phyloP scores from a whole-genome alignment of 2,329 filamentous ascomycete genomes.

The Fusarium acutatum region DNA sequence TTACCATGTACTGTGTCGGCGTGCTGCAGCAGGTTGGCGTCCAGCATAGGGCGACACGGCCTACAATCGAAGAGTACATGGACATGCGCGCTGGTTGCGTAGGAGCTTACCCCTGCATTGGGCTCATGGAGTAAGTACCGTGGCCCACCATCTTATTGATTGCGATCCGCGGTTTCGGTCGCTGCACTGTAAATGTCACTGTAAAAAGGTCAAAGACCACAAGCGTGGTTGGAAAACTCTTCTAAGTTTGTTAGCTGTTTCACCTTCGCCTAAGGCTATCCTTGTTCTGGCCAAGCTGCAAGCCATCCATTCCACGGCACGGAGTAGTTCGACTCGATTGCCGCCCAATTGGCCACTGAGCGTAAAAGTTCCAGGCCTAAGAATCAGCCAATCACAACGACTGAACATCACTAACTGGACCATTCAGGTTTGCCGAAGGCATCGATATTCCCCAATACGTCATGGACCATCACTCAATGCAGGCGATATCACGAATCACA shows the following conservation, averaged over 20 bases:
- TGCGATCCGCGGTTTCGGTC: neutral
- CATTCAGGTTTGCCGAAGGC: constrained; percentile 11
- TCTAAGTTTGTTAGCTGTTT: neutral
- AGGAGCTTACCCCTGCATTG: constrained; percentile 18
- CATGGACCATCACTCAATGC: constrained; percentile 14
- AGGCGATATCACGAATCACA: constrained; percentile 19
- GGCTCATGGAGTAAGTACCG: constrained; percentile 22
- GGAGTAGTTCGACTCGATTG: neutral
- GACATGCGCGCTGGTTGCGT: constrained; percentile 24
- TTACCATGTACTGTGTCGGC: constrained; percentile 20
- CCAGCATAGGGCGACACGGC: neutral
- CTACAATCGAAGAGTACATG: constrained; percentile 15
- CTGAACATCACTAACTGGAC: neutral
- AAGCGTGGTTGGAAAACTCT: neutral
- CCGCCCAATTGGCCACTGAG: neutral
- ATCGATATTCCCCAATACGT: constrained; percentile 21
- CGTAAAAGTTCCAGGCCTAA: neutral
- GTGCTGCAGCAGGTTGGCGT: constrained; percentile 19
- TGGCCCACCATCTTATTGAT: neutral
- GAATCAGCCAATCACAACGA: neutral
- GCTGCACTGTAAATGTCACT: neutral
- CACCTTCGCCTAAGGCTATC: neutral
- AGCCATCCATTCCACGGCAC: neutral
- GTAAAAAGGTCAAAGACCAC: neutral
- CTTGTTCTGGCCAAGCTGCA: neutral